Base-by-base conservation (phyloP, 2,329 filamentous ascomycete genomes). In the Blastomyces gilchristii region DNA sequence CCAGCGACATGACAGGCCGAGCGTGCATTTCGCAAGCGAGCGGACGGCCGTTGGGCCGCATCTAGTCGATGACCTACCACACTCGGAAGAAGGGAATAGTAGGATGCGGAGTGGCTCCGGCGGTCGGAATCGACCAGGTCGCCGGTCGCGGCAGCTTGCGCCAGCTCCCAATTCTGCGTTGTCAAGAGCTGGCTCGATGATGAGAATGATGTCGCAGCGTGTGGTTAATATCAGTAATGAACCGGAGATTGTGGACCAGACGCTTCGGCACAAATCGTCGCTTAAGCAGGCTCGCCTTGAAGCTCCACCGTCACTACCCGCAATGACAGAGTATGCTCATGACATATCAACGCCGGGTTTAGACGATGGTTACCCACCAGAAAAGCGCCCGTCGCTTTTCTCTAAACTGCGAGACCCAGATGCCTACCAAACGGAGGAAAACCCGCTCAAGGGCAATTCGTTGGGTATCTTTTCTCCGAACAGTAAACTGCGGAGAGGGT, bases 151-250 rank as follows among this genome's bases (percentile, higher is more conserved):
- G 54, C 88, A 87, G 53, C 79, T 87, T 49, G 85, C 87, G 1
- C 80, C 84, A 1, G 87, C 86, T 22, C 81, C 84, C 12, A 83
- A 83, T 25, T 77, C 75, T 34, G 87, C 88, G 22, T 74, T 92
- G 61, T 84, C 82, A 31, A 82, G 85, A 68, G 88, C 89, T 65
- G 85, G 88, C 54, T 90, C 88, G 9, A 90, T 91, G 69, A 85
- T 92, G 75, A 84, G 88, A 67, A 86, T 85, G 68, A 96, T 99
- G 86, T 97, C 95, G 41, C 92, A 97, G 78, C 90, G 94, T 79
- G 92, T 99, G 63, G 94, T 99, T 71, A 97, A 97, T 72, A 84
- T 99, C 69, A 96, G 91, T 76, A 96, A 96, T 72, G 94, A 97
- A 71, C 88, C 87, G 4, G 90, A 97, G 69, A 79, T 90, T 25